Conservation (phyloP, 164 flowering plant species). For the Sextonia rubra region DNA sequence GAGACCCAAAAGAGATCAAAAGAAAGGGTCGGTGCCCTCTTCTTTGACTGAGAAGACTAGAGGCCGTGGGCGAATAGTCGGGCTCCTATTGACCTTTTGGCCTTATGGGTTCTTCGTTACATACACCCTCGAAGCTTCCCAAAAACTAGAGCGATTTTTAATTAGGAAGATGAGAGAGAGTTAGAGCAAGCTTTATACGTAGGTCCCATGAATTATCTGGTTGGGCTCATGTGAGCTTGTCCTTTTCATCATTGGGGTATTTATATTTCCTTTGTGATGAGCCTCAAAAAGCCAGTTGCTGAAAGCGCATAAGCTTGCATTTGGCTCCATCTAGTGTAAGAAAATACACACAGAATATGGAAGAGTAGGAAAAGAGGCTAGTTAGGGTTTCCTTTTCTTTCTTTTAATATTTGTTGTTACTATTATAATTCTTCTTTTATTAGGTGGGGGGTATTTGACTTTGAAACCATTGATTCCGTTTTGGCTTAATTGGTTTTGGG, state of each 20-base stretch:
- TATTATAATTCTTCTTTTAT: neutral
- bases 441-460: conserved; percentile 7
- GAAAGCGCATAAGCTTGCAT: conserved; percentile 20
- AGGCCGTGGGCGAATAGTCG: neutral
- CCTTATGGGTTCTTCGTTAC: neutral
- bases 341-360: neutral
- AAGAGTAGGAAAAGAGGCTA: neutral
- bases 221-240: conserved; percentile 74
- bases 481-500: neutral
- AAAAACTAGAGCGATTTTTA: neutral
- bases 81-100: conserved; percentile 8
- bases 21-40: conserved; percentile 9
- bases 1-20: neutral
- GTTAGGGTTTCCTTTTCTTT: neutral
- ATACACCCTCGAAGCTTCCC: conserved; percentile 12
- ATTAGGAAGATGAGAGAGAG: conserved; percentile 3
- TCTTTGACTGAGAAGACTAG: conserved; percentile 4
- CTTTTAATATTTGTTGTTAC: no score
- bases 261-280: conserved; percentile 8
- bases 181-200: conserved; percentile 13
- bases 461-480: conserved; percentile 6
- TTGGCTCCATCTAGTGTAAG: neutral
- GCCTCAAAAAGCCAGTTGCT: conserved; percentile 42
- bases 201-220: conserved; percentile 55
- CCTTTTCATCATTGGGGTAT: conserved; percentile 44